Percentiles rank a stretch among this genome's conserved stretches.
phyloP scores from a whole-genome alignment of 2,329 filamentous ascomycete species.

The Ophiostoma piceae region DNA sequence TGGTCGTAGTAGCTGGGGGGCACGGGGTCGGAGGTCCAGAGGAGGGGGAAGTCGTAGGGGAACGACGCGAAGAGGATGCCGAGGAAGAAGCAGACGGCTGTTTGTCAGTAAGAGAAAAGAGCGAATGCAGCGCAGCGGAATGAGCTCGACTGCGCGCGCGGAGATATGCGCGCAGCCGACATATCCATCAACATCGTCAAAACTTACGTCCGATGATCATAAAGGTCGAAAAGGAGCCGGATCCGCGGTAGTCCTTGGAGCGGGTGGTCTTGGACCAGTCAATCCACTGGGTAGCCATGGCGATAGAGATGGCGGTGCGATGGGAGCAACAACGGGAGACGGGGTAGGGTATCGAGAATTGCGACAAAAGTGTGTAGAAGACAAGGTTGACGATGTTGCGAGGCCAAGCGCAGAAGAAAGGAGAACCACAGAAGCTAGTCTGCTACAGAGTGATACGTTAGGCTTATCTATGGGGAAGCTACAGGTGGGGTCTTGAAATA shows the following conservation, averaged over 20 bases:
- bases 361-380: not conserved
- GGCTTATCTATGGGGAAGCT: constrained; percentile 8
- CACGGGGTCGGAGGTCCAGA: constrained; percentile 66
- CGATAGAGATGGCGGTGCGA: not conserved
- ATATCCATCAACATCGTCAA: not conserved
- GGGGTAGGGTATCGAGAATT: not conserved
- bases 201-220: constrained; percentile 89
- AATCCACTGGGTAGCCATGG: constrained; percentile 36
- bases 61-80: constrained; percentile 95
- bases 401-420: constrained; percentile 5
- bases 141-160: not conserved
- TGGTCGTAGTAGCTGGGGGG: constrained; percentile 69
- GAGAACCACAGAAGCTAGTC: not conserved
- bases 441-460: not conserved
- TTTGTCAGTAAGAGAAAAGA: constrained; percentile 22
- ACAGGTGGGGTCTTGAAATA: not conserved
- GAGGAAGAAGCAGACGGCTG: constrained; percentile 93
- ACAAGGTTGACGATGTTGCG: not conserved
- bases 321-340: not conserved
- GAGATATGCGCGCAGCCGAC: not conserved
- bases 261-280: constrained; percentile 54
- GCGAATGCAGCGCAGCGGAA: not conserved
- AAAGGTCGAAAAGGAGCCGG: constrained; percentile 84
- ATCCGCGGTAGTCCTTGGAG: constrained; percentile 54
- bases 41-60: constrained; percentile 89